phyloP scores from a whole-genome alignment of 2,329 filamentous ascomycete species.

The Chaetomium globosum region DNA sequence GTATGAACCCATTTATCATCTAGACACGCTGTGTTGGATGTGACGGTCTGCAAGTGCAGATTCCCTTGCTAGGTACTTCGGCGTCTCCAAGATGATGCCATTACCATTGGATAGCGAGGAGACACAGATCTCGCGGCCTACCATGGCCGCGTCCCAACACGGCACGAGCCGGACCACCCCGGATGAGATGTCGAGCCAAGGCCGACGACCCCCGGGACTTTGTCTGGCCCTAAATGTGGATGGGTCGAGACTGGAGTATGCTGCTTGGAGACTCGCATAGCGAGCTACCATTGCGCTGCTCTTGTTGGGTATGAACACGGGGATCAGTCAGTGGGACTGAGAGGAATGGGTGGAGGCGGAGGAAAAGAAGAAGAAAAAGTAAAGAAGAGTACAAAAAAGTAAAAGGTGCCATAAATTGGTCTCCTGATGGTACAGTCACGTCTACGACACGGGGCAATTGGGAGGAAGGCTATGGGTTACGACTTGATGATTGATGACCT shows the following conservation, averaged over 20 bases:
- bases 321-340: background rate
- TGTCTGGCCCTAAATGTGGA: conserved; percentile 1
- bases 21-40: conserved; percentile 18
- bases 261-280: conserved; percentile 6
- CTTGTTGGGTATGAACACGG: background rate
- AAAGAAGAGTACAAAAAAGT: background rate
- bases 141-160: conserved; percentile 13
- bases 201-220: conserved; percentile 9
- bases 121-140: conserved; percentile 1
- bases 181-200: conserved; percentile 10
- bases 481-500: conserved; percentile 29
- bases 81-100: conserved; percentile 10
- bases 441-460: conserved; percentile 18
- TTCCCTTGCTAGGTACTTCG: background rate
- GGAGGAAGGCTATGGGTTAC: conserved; percentile 24
- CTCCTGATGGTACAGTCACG: conserved; percentile 16
- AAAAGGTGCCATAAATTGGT: conserved; percentile 20
- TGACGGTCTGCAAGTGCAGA: conserved; percentile 29
- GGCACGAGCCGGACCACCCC: conserved; percentile 6
- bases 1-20: conserved; percentile 1
- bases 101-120: conserved; percentile 12
- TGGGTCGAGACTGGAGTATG: conserved; percentile 11
- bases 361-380: background rate
- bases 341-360: conserved; percentile 2
- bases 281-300: conserved; percentile 8